Conservation (phyloP, 1,284 basidiomycete species). For the Malassezia vespertilionis region DNA sequence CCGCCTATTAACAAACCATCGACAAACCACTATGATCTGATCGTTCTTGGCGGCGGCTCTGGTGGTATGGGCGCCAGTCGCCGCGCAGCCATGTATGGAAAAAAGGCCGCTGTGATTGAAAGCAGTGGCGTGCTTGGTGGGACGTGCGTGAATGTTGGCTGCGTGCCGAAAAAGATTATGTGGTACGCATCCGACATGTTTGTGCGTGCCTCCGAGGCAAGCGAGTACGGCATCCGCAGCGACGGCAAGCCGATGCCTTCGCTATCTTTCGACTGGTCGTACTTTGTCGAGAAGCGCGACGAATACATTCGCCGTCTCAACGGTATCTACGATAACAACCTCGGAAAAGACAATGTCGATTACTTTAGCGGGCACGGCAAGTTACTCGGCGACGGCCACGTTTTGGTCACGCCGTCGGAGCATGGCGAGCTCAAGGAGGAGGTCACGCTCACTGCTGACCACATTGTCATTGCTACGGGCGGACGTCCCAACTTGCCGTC, state of each 20-base stretch:
- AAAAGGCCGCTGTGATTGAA: constrained; percentile 85
- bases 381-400: constrained; percentile 34
- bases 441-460: constrained; percentile 36
- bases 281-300: constrained; percentile 86
- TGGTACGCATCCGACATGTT: constrained; percentile 87
- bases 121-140: constrained; percentile 68
- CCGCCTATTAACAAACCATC: constrained; percentile 36
- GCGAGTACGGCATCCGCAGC: constrained; percentile 63
- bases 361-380: constrained; percentile 67
- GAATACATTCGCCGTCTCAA: constrained; percentile 85
- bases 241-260: constrained; percentile 29
- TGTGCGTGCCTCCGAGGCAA: constrained; percentile 65
- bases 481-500: constrained; percentile 71
- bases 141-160: constrained; percentile 83
- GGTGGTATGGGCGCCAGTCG: constrained; percentile 45
- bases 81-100: constrained; percentile 79
- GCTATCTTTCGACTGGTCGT: constrained; percentile 69
- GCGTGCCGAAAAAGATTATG: constrained; percentile 66
- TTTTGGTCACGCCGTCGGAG: constrained; percentile 35
- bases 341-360: constrained; percentile 77
- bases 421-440: constrained; percentile 52
- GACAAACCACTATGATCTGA: constrained; percentile 36
- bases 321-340: constrained; percentile 72
- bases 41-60: constrained; percentile 47
- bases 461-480: constrained; percentile 62